Base-by-base conservation (phyloP, 169 alveolate genomes). In the Eimeria falciformis region DNA sequence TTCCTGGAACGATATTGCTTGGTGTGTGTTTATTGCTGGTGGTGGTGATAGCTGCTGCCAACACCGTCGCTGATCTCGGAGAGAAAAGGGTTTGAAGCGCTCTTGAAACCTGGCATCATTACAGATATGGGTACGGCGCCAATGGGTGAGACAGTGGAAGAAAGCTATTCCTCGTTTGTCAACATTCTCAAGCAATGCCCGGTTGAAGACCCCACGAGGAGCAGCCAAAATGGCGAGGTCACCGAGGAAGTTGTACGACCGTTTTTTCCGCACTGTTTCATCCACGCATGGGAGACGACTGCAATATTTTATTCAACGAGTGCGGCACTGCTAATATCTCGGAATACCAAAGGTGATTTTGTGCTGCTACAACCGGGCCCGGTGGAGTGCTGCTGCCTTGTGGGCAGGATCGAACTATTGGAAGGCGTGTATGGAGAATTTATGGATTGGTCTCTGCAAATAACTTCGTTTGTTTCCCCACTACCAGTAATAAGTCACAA, bases 391-490 rank as follows among this genome's bases (percentile, higher is more conserved):
- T 62, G 73, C 73, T 62, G 73, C 89, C n/a, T 37, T 75, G 55
- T 40, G 86, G 69, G 79, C 93, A 96, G 96, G 98, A 97, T 47
- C 95, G 96, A 56, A 95, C 92, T 23, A 96, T 97, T 0, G 98
- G 98, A 18, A 94, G 97, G 93, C 94, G 96, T 90, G 97, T 97
- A 21, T 93, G 96, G 71, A 93, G 95, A 91, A 89, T 97, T 43
- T 75, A 75, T 58, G 99, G 99, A 75, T 84, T 96, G 69, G 94
- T 97, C 33, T 95, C 97, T 0, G 97, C 98, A 43, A 96, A 97
- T 84, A 97, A 97, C 95, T 95, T 87, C 71, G 93, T 97, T 46
- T 90, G 91, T 56, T 90, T 97, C n/a, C 99, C 99, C 56, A 94
- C 93, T 86, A 96, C 96, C 27, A 88, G 83, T 29, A 83, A 92